A percentile compares a stretch with the other conserved stretches of the same genome.
phyloP scores from a whole-genome alignment of 1,139 yeast species.

The Pichia cactophila region DNA sequence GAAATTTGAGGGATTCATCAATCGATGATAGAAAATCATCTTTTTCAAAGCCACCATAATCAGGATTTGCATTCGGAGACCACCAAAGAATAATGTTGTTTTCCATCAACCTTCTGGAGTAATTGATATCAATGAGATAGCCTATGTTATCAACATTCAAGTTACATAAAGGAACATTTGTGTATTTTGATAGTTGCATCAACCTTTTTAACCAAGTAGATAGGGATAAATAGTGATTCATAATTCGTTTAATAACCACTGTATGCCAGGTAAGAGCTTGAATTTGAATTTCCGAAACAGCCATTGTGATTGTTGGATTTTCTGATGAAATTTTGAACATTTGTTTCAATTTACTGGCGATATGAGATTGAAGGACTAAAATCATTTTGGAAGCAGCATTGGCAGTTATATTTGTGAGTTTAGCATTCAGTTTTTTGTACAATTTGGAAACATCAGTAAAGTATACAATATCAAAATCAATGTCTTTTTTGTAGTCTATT shows the following conservation, averaged over 20 bases:
- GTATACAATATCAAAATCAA: constrained; percentile 46
- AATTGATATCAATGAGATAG: constrained; percentile 74
- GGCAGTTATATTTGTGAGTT: constrained; percentile 52
- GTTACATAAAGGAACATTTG: constrained; percentile 82
- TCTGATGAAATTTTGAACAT: constrained; percentile 41
- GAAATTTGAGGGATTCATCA: constrained; percentile 61
- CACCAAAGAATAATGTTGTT: constrained; percentile 84
- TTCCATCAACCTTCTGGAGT: constrained; percentile 66
- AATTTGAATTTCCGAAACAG: constrained; percentile 46
- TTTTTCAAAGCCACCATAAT: constrained; percentile 76
- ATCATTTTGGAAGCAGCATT: constrained; percentile 63
- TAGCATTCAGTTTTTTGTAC: constrained; percentile 46
- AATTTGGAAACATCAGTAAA: constrained; percentile 45
- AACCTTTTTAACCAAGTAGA: constrained; percentile 71
- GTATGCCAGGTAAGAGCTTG: constrained; percentile 89
- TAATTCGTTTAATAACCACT: constrained; percentile 55
- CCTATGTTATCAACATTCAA: constrained; percentile 69
- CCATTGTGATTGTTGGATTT: constrained; percentile 61
- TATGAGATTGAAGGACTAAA: constrained; percentile 70
- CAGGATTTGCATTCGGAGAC: constrained; percentile 78
- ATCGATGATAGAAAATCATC: constrained; percentile 36
- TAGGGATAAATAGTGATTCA: constrained; percentile 65
- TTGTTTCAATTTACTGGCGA: constrained; percentile 37
- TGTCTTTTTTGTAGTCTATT: constrained; percentile 43
- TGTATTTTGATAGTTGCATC: constrained; percentile 58